Conservation (phyloP, 306 rosid genomes). For the Ceratonia siliqua region DNA sequence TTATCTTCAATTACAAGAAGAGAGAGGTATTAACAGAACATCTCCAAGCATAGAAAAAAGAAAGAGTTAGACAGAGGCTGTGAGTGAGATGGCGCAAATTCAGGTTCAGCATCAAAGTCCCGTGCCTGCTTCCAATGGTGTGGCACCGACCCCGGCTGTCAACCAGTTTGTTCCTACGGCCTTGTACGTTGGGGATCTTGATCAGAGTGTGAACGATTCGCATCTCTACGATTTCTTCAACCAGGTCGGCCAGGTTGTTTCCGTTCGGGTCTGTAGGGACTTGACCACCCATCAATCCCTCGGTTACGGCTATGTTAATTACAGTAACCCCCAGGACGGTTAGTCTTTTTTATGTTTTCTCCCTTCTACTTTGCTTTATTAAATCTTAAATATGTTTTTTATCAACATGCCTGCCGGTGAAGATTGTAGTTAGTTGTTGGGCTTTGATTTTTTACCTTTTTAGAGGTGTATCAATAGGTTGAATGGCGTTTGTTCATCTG, state of each 20-base stretch:
- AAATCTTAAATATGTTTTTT: background rate
- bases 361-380: background rate
- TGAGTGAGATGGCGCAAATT: constrained; percentile 62
- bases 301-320: constrained; percentile 71
- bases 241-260: constrained; percentile 59
- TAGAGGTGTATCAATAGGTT: too few relatives aligned
- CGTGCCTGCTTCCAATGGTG: constrained; percentile 37
- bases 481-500: too few relatives aligned
- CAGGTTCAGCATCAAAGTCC: constrained; percentile 65
- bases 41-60: too few relatives aligned
- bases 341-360: constrained; percentile 27
- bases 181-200: constrained; percentile 71
- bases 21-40: background rate
- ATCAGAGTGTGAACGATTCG: constrained; percentile 53
- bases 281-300: constrained; percentile 62
- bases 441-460: too few relatives aligned
- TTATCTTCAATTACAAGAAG: too few relatives aligned
- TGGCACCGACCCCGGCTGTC: constrained; percentile 24
- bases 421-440: background rate
- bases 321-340: constrained; percentile 61
- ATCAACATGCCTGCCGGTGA: background rate
- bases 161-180: constrained; percentile 62
- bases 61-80: background rate
- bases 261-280: constrained; percentile 71
- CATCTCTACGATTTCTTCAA: constrained; percentile 67